A percentile compares a stretch with the other conserved stretches of the same genome.
Conservation (phyloP, 208 protist genomes). For the Leptomonas seymouri region DNA sequence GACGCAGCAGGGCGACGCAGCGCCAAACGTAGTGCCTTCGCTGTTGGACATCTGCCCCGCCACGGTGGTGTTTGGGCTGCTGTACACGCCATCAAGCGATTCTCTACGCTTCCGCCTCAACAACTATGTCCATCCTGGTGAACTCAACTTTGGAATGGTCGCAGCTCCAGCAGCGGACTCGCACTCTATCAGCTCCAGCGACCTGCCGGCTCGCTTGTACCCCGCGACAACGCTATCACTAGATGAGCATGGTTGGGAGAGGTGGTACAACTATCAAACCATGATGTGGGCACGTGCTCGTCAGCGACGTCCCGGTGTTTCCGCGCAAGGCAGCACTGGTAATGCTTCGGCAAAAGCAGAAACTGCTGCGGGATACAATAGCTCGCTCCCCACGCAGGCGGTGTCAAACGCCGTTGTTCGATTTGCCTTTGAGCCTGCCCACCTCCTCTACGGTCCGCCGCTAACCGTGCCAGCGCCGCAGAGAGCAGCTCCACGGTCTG, state of each 20-base stretch:
- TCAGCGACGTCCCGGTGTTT: not conserved
- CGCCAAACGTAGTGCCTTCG: not conserved
- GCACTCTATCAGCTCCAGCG: not conserved
- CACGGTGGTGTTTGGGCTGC: slow-evolving; percentile 24
- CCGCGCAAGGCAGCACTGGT: too few relatives aligned
- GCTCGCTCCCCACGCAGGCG: not conserved
- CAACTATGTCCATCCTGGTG: slow-evolving; percentile 26
- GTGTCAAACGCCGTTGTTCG: slow-evolving; percentile 30
- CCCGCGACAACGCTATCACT: slow-evolving; percentile 31
- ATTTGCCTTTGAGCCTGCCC: slow-evolving; percentile 31
- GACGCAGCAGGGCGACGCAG: not conserved
- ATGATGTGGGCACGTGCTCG: slow-evolving; percentile 12
- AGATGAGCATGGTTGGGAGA: slow-evolving; percentile 29
- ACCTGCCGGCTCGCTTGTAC: slow-evolving; percentile 8
- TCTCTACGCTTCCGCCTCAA: slow-evolving; percentile 29
- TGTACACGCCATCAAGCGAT: slow-evolving; percentile 9
- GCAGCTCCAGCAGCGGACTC: not conserved
- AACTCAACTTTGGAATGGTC: slow-evolving; percentile 6
- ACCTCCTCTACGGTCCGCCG: slow-evolving; percentile 26
- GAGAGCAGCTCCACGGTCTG: not conserved
- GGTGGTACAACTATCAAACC: slow-evolving; percentile 31
- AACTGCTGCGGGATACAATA: too few relatives aligned
- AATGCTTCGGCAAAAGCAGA: too few relatives aligned
- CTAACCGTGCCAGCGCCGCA: not conserved
- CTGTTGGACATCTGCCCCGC: not conserved